These are phyloP conservation scores for Amanita muscaria DNA, from an alignment of 768 basidiomycete species.

Conservation along the genomic window DNA sequence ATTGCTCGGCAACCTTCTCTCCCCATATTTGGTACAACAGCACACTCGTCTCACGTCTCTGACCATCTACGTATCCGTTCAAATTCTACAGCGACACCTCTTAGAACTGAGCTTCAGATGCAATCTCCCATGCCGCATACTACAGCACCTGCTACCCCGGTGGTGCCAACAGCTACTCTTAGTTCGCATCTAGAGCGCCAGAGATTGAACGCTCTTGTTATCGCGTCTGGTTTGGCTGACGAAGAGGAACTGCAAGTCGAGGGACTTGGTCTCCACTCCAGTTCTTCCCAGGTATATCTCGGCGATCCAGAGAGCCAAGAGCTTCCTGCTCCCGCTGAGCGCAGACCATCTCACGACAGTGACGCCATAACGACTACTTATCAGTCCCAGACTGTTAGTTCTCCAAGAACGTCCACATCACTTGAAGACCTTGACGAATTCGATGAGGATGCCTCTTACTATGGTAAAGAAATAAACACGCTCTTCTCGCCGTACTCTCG, in stretches of 20 bases:
- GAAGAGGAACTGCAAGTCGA: slow-evolving; percentile 5
- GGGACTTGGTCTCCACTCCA: background rate
- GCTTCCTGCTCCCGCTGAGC: background rate
- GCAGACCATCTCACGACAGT: background rate
- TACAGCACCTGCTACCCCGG: background rate
- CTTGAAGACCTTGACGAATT: slow-evolving; percentile 5
- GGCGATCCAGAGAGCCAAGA: background rate
- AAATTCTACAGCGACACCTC: background rate
- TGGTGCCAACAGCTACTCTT: background rate
- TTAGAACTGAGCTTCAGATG: background rate
- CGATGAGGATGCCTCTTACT: slow-evolving; percentile 8
- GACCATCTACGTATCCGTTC: background rate
- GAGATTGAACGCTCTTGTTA: slow-evolving; percentile 7
- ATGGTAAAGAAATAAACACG: slow-evolving; percentile 5
- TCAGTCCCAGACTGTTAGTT: background rate
- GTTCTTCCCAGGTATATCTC: slow-evolving; percentile 2
- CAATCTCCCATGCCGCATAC: background rate
- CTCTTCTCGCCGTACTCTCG: slow-evolving; percentile 7
- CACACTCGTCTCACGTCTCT: background rate
- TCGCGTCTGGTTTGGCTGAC: slow-evolving; percentile 6
- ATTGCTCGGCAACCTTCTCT: slow-evolving; percentile 7
- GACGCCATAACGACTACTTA: background rate
- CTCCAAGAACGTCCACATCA: slow-evolving; percentile 2
- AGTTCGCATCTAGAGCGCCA: slow-evolving; percentile 4
- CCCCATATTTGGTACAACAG: background rate